phyloP scores from a whole-genome alignment of 2,329 filamentous ascomycete species.

The Calonectria montana region DNA sequence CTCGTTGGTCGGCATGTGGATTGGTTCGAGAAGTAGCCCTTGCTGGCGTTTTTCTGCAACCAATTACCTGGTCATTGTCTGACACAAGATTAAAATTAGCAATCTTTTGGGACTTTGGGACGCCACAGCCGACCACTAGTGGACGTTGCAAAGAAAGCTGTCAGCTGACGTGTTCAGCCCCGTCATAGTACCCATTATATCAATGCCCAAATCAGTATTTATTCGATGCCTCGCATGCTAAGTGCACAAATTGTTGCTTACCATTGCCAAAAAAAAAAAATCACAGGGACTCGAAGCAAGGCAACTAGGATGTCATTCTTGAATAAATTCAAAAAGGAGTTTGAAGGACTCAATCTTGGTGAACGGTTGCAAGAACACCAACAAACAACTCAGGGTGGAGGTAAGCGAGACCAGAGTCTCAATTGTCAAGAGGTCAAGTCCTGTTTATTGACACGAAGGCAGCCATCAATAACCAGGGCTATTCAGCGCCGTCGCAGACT shows the following conservation, averaged over 20 bases:
- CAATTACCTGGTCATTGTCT: background rate
- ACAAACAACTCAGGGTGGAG: background rate
- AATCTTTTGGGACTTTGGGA: background rate
- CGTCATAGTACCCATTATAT: background rate
- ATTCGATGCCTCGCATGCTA: background rate
- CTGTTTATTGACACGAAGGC: background rate
- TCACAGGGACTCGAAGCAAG: too few species aligned
- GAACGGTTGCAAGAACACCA: slow-evolving; percentile 10
- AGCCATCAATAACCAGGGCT: background rate
- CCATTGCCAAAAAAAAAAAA: background rate
- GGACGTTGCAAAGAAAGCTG: background rate
- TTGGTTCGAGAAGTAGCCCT: background rate
- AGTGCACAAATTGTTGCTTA: background rate
- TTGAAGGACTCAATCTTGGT: slow-evolving; percentile 26
- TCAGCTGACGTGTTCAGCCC: background rate
- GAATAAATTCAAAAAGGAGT: slow-evolving; percentile 32
- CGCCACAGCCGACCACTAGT: background rate
- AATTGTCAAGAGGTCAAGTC: fast-evolving
- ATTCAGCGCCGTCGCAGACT: background rate
- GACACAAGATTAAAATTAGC: background rate
- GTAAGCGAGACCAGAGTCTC: background rate
- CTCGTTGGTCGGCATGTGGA: background rate
- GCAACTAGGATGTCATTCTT: slow-evolving; percentile 25
- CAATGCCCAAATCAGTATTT: background rate
- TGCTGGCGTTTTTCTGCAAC: background rate